These are phyloP conservation scores for Talaromyces sp. DNA, from an alignment of 2,329 filamentous ascomycete species.

Conservation along the genomic window DNA sequence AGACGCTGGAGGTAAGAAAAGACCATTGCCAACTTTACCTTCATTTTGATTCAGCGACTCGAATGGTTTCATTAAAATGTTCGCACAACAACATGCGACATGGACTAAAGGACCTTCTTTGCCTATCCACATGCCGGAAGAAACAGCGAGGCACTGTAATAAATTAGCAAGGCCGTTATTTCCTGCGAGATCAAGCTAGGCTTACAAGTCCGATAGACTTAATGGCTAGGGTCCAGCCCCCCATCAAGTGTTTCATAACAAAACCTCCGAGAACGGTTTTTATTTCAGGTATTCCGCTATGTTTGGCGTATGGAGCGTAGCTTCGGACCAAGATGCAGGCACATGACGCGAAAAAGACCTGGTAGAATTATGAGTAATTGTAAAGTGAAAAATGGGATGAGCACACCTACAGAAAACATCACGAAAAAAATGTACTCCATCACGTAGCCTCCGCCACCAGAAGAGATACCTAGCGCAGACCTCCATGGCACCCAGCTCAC, in stretches of 20 bases:
- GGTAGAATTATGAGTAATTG: background rate
- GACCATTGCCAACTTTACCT: conserved; percentile 44
- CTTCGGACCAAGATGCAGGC: conserved; percentile 75
- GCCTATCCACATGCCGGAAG: conserved; percentile 91
- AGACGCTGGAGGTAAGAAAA: conserved; percentile 3
- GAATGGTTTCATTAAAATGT: conserved; percentile 87
- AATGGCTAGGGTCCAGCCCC: conserved; percentile 78
- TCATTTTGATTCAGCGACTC: conserved; percentile 77
- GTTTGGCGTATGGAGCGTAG: conserved; percentile 82
- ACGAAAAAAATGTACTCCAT: conserved; percentile 85
- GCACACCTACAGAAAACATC: conserved; percentile 61
- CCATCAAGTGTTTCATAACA: conserved; percentile 81
- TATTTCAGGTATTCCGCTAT: conserved; percentile 95
- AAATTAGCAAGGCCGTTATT: conserved; percentile 18
- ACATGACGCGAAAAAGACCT: conserved; percentile 71
- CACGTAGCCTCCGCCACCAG: conserved; percentile 66
- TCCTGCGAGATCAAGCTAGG: background rate
- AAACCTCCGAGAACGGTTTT: conserved; percentile 94
- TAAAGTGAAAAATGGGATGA: background rate
- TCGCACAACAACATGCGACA: conserved; percentile 93
- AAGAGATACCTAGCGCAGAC: conserved; percentile 61
- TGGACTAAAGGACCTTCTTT: conserved; percentile 95
- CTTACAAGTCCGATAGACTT: conserved; percentile 82
- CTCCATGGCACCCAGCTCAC: conserved; percentile 85
- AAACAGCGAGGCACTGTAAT: conserved; percentile 75